Base-by-base conservation (phyloP, 495 filamentous ascomycete species). In the Bryoglossum gracile region DNA sequence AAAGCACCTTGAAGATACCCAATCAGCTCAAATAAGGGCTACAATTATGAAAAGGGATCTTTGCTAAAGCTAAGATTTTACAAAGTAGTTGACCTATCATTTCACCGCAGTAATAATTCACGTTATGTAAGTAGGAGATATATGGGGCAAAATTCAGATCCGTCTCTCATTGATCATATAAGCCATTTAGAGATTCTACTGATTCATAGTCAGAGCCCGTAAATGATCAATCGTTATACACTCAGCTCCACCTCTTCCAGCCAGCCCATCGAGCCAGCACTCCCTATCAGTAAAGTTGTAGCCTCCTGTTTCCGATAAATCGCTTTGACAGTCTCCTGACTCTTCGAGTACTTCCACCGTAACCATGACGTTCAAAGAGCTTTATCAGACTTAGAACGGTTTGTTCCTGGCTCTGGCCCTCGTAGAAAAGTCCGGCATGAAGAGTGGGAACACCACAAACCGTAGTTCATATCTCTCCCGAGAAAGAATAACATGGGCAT, bases 361-460 rank as follows among this genome's bases (percentile, higher is more conserved):
- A 68, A 24, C 74, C 74, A 26, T 71, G 62, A 14, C 67, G 63
- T 50, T 77, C 72, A 55, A 81, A 65, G 6, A 59, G 63, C 11
- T 62, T 68, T 23, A 81, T 65, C 43, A 82, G 50, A 13, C 70
- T 63, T 50, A 80, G 64, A 4, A 71, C 71, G 62, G 68, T 62
- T 53, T 64, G 64, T 58, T 80, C 77, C 8, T 72, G 64, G 0
- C 62, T 63, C 13, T 60, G 59, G 16, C 65, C 63, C 6, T 60
- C 0, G 71, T 56, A 0, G 70, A 70, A 33, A 71, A 66, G 8
- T 77, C 78, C 0, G 77, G 69, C 43, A 82, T 68, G 59, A 81
- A 81, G 0, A 81, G 56, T 0, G 78, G 77, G 56, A 82, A 80
- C 0, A 76, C 64, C 25, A 76, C 50, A 46, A 75, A 74, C 16